Base-by-base conservation (phyloP, 2,329 filamentous ascomycete genomes). In the Penicillium hordei region DNA sequence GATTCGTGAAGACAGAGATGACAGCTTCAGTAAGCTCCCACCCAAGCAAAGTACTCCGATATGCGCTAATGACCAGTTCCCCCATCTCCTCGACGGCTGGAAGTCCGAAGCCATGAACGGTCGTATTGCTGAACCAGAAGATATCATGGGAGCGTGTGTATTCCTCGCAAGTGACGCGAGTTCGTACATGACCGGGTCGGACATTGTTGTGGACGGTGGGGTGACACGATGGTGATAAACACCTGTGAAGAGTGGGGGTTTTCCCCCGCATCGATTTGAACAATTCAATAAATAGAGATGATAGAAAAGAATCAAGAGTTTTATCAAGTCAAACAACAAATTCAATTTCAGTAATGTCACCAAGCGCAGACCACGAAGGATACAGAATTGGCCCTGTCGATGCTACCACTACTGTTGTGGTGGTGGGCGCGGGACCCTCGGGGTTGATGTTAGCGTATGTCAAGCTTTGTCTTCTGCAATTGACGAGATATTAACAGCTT, bases 141-240 rank as follows among this genome's bases (percentile, higher is more conserved):
- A 82, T 51, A 79, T 83, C 31, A 77, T 76, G 65, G 79, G 79
- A 12, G 78, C 76, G 0, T 79, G 78, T 62, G 75, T 81, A 1
- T 81, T 81, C 50, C 60, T 81, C 42, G 79, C 79, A 1, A 79
- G 79, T 48, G 78, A 81, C 62, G 79, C 79, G 0, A 81, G 79
- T 61, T 68, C 64, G 61, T 80, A 75, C 59, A 77, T 75, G 53
- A 80, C 78, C 1, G 79, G 78, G 1, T 75, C 73, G 48, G 78
- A 81, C 65, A 71, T 81, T 39, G 60, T 78, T 15, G 76, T 81
- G 19, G 79, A 81, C 61, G 79, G 79, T 31, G 79, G 79, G 53
- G 68, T 69, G 10, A 70, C 66, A 0, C 72, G 70, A 51, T 78
- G 76, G 76, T 78, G 38, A 42, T 34, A 38, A 31, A 13, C 43